These are phyloP conservation scores for Fusarium veterinarium DNA, from an alignment of 2,329 filamentous ascomycete species.

Conservation along the genomic window DNA sequence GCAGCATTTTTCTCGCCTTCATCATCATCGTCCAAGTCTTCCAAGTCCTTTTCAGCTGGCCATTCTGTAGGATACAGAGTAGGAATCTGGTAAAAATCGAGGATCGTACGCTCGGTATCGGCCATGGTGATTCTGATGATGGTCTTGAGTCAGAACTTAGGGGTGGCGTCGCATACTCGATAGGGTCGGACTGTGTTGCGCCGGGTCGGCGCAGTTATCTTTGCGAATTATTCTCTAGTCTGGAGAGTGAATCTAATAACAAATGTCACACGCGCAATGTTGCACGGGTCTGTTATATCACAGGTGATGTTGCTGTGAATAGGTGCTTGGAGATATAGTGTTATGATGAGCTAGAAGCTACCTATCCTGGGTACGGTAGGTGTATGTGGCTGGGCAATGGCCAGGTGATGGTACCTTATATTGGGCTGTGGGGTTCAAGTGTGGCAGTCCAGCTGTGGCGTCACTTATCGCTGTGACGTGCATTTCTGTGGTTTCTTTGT, in stretches of 20 bases:
- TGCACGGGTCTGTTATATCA: neutral
- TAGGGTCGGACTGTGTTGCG: slow-evolving; percentile 6
- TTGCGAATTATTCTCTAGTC: neutral
- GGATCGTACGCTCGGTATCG: slow-evolving; percentile 79
- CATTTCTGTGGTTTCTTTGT: slow-evolving; percentile 1
- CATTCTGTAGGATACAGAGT: slow-evolving; percentile 84
- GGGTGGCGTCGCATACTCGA: slow-evolving; percentile 34
- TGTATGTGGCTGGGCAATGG: neutral
- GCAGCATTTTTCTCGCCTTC: slow-evolving; percentile 62
- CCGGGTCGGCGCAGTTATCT: neutral
- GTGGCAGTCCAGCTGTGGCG: slow-evolving; percentile 16
- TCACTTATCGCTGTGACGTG: slow-evolving; percentile 21
- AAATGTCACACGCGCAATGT: neutral
- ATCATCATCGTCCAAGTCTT: slow-evolving; percentile 70
- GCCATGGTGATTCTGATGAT: slow-evolving; percentile 59
- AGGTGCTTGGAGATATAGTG: slow-evolving; percentile 11
- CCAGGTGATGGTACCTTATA: neutral
- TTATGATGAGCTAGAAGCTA: slow-evolving; percentile 20
- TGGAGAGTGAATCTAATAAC: neutral
- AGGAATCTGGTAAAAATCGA: slow-evolving; percentile 90
- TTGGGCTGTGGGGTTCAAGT: neutral
- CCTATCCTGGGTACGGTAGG: neutral
- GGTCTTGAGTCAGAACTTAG: slow-evolving; percentile 30
- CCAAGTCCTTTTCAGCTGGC: slow-evolving; percentile 82
- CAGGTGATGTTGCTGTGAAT: slow-evolving; percentile 6